Evolutionary conservation across 257 asterid species (phyloP), one percentile per base, ranked within the genome.

Genomic region (Rehmannia glutinosa): DNA sequence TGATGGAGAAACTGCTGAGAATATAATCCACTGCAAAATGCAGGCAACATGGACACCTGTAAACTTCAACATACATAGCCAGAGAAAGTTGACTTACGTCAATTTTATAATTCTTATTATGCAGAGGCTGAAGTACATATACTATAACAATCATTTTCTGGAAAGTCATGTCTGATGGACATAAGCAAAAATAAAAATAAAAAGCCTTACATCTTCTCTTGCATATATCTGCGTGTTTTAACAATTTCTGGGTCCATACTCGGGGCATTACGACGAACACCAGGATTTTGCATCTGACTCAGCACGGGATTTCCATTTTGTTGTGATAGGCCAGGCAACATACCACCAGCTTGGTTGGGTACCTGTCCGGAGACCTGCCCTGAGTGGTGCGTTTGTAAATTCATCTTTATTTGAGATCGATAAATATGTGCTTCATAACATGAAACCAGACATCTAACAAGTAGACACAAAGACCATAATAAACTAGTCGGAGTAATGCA

Each of bases 351-450:
- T 72, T 82, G 93, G 65, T 75, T 88, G 62, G 86, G 75, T 53
- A 80, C 82, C 78, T 88, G 91, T 41, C 89, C 96, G 1, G 87
- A 71, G 58, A 83, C 74, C 82, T 82, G 88, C 58, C 91, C 91
- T 11, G 96, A 62, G 69, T 79, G 85, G 51, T 79, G 91, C 0
- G 81, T 76, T 68, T 82, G 96, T 46, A 84, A 64, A 81, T 84
- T 86, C 96, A 88, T 86, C 67, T 73, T 69, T 76, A 60, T 39
- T 55, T 38, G 42, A 73, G 51, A 62, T 46, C 53, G 72, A 59
- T 41, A 67, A 72, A 58, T 59, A 66, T 70, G 69, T 53, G 46
- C 61, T 68, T 46, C 77, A 57, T 38, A 66, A 47, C 82, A 78
- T 24, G 45, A 70, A 70, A 61, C 52, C 39, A 28, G 65, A 46